A percentile compares a stretch with the other conserved stretches of the same genome.
Evolutionary conservation across 495 filamentous ascomycete genomes (phyloP).

Genomic region (Aspergillus carlsbadensis): DNA sequence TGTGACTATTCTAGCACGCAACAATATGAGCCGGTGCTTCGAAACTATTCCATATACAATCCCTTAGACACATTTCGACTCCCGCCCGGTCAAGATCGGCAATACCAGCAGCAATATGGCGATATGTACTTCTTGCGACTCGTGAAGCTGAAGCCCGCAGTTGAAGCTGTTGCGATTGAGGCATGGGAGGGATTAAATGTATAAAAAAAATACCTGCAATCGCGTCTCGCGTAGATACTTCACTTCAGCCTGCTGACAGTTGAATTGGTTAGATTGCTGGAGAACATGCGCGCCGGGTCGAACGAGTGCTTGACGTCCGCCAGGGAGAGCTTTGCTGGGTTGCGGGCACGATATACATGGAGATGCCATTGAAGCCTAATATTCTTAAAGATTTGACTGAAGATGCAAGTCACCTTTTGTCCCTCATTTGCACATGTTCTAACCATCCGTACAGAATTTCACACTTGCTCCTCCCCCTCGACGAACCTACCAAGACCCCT

Average conservation of each 20-base stretch:
- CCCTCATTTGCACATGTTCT: background rate
- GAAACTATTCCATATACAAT: slow-evolving; percentile 65
- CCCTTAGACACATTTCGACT: slow-evolving; percentile 72
- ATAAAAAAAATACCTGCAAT: slow-evolving; percentile 18
- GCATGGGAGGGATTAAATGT: slow-evolving; percentile 75
- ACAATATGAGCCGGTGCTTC: slow-evolving; percentile 40
- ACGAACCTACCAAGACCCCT: slow-evolving; percentile 65
- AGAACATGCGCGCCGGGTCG: slow-evolving; percentile 70
- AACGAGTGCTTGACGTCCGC: slow-evolving; percentile 90
- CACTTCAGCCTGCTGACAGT: slow-evolving; percentile 5
- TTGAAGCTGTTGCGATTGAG: slow-evolving; percentile 68
- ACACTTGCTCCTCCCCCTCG: slow-evolving; percentile 78
- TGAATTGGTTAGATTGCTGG: slow-evolving; percentile 59
- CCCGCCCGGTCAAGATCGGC: slow-evolving; percentile 62
- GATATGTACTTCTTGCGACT: slow-evolving; percentile 97
- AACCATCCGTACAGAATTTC: slow-evolving; percentile 61
- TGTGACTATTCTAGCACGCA: slow-evolving; percentile 14
- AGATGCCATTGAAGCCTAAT: slow-evolving; percentile 95
- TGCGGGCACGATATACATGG: slow-evolving; percentile 91
- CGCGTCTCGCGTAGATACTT: no score
- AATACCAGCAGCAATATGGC: slow-evolving; percentile 93
- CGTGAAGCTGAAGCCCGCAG: slow-evolving; percentile 78
- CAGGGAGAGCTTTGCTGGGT: slow-evolving; percentile 98
- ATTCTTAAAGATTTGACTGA: slow-evolving; percentile 93
- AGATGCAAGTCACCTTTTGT: slow-evolving; percentile 60